Conservation (phyloP, 352 stramenopile genomes). For the Globisporangium cystogenes region DNA sequence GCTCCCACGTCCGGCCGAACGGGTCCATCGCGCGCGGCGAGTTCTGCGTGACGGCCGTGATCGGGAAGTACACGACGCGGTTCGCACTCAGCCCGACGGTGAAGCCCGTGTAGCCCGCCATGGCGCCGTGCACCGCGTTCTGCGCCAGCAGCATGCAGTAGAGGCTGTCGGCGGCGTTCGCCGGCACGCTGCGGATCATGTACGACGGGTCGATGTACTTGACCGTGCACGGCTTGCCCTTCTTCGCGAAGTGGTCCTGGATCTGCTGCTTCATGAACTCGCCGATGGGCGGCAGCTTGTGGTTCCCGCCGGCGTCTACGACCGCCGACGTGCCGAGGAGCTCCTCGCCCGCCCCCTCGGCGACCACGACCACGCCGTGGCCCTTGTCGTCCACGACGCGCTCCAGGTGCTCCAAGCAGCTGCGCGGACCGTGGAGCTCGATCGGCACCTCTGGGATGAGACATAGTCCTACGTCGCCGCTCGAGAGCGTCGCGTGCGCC, state of each 20-base stretch:
- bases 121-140: constrained; percentile 84
- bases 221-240: constrained; percentile 84
- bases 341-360: constrained; percentile 95
- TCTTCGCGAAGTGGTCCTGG: constrained; percentile 90
- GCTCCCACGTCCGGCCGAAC: constrained; percentile 13
- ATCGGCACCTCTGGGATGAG: constrained; percentile 97
- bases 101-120: constrained; percentile 2
- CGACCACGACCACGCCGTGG: constrained; percentile 97
- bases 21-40: constrained; percentile 1
- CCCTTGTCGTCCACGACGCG: constrained; percentile 92
- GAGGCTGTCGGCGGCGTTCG: constrained; percentile 91
- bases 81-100: constrained; percentile 1
- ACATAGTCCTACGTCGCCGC: constrained; percentile 97
- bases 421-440: constrained; percentile 89
- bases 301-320: constrained; percentile 92
- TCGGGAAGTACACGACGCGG: constrained; percentile 2
- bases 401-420: constrained; percentile 90
- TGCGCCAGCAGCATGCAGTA: constrained; percentile 98
- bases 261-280: constrained; percentile 96
- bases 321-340: constrained; percentile 89
- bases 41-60: not conserved
- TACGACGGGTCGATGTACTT: constrained; percentile 99
- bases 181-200: constrained; percentile 93
- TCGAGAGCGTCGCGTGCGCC: constrained; percentile 95
- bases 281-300: constrained; percentile 94